Base-by-base conservation (phyloP, 345 rosid genomes). In the Noccaea bulbosa region DNA sequence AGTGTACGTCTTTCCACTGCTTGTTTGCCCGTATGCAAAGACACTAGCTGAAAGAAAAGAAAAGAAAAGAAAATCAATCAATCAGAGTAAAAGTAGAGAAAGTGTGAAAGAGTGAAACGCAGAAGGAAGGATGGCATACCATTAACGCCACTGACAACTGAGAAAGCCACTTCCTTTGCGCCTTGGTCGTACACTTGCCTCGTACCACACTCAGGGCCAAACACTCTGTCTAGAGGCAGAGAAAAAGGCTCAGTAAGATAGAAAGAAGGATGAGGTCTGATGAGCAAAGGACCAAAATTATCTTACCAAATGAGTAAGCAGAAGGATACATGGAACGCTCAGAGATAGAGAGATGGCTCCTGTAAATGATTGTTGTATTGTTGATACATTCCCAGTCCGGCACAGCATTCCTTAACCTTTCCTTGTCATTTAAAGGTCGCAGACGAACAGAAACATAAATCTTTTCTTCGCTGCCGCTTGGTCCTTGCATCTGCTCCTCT, bases 11-110 rank as follows among this genome's bases (percentile, higher is more conserved):
- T 92, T 89, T 78, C 98, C 98, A 57, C 98, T 86, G 58, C 98
- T 92, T 46, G 96, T 92, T 83, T 92, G 98, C 69, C 98, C 98
- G 69, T 92, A 92, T 33, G 96, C 95, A 67, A 92, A 92, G 52
- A 88, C 84, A 74, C 96, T 92, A 11, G 96, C 98, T 92, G 84
- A 65, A 83, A 74, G 84, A 65, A 83, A 74, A 70, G 15, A 51
- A 5, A n/a, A n/a, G n/a, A n/a, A n/a, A n/a, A n/a, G n/a, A n/a
- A n/a, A n/a, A n/a, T n/a, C n/a, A n/a, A n/a, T n/a, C n/a, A n/a
- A n/a, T n/a, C n/a, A n/a, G 16, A 35, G 22, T 4, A 39, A 52
- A 20, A 27, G 59, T 24, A 40, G 44, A n/a, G 63, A 39, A 51
- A 24, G 30, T 20, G 30, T 2, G 30, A 27, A 27, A 61, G 56